Percentiles rank a stretch among this genome's conserved stretches.
Evolutionary conservation across 23 red algal species (phyloP).

Genomic region (Gracilaria vermiculophylla): DNA sequence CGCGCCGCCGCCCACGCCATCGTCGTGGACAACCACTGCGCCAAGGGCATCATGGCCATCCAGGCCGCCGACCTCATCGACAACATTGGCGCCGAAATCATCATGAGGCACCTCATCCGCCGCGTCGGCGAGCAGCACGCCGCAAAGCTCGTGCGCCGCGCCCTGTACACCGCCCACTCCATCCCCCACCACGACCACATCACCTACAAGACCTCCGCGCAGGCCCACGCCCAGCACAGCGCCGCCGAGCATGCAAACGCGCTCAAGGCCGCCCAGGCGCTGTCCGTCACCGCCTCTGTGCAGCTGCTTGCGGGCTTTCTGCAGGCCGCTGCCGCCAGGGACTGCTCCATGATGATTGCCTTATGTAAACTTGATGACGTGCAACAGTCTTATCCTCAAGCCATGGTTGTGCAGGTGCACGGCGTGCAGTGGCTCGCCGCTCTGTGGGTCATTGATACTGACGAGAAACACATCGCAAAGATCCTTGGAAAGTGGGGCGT

Average conservation of each 20-base stretch:
- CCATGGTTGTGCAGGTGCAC: conserved; percentile 4
- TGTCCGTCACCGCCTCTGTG: background rate
- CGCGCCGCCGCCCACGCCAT: conserved; percentile 25
- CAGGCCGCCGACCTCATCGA: conserved; percentile 42
- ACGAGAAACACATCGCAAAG: conserved; percentile 39
- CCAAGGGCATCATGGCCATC: conserved; percentile 5
- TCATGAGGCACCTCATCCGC: conserved; percentile 32
- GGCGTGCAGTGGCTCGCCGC: conserved; percentile 1
- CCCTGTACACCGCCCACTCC: background rate
- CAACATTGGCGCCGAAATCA: conserved; percentile 34
- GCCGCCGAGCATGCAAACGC: conserved; percentile 17
- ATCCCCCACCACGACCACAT: background rate
- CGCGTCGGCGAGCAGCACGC: conserved; percentile 19
- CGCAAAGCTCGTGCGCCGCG: background rate
- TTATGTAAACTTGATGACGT: conserved; percentile 21
- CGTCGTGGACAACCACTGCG: conserved; percentile 15
- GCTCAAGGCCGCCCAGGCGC: background rate
- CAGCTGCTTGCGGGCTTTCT: conserved; percentile 36
- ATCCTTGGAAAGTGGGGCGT: conserved; percentile 47
- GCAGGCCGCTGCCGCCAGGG: conserved; percentile 49
- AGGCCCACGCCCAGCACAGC: conserved; percentile 18
- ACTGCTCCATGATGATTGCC: conserved; percentile 55
- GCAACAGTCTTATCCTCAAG: background rate
- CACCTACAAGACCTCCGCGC: conserved; percentile 8
- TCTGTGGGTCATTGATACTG: conserved; percentile 47